phyloP scores from a whole-genome alignment of 202 grass and related monocot species.

The Bolboschoenoplectus hybrid region DNA sequence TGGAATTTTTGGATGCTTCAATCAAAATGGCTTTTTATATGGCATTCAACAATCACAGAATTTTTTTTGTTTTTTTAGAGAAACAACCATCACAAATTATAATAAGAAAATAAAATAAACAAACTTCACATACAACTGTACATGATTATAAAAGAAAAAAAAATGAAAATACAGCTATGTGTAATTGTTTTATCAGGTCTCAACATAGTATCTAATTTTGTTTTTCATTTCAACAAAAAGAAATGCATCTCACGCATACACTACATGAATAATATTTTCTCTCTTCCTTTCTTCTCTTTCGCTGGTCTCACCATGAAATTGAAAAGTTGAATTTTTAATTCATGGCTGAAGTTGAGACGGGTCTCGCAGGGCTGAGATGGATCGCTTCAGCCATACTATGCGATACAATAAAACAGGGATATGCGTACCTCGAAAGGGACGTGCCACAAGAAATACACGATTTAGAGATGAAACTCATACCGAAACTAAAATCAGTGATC shows the following conservation, averaged over 20 bases:
- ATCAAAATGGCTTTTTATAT: too few species aligned
- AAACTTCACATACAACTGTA: background rate
- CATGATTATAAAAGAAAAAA: background rate
- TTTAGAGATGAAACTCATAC: constrained; percentile 45
- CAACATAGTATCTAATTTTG: background rate
- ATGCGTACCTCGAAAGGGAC: background rate
- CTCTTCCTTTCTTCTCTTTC: background rate
- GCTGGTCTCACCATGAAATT: background rate
- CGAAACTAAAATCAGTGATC: constrained; percentile 38
- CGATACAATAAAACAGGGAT: constrained; percentile 20
- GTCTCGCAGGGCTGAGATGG: constrained; percentile 25
- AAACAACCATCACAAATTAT: constrained; percentile 4
- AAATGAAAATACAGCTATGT: background rate
- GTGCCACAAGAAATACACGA: constrained; percentile 36
- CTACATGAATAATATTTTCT: background rate
- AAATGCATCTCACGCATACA: constrained; percentile 26
- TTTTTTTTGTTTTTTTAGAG: background rate
- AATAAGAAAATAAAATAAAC: background rate
- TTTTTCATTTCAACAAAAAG: background rate
- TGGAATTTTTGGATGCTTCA: too few species aligned
- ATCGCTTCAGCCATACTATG: background rate
- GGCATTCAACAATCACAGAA: background rate
- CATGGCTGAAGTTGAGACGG: constrained; percentile 8
- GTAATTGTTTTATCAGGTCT: background rate
- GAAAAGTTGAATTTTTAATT: background rate